phyloP scores from a whole-genome alignment of 306 rosid species.

The Rosa multiflora region DNA sequence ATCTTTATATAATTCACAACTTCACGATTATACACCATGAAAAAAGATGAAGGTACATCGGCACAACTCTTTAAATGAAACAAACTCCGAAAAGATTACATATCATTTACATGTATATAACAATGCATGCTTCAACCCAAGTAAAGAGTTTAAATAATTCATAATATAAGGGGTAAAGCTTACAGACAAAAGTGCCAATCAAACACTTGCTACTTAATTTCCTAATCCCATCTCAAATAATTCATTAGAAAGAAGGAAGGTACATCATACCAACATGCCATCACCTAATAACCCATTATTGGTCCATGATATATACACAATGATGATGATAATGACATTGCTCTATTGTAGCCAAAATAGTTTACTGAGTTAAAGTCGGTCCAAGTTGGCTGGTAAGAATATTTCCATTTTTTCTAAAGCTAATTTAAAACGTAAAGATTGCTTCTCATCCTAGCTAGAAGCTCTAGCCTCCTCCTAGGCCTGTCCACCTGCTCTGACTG shows the following conservation, averaged over 20 bases:
- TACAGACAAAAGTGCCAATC: not conserved
- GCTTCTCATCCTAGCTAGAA: not conserved
- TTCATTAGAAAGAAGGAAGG: not conserved
- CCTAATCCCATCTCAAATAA: not conserved
- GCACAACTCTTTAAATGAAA: too few relatives aligned
- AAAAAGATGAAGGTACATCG: too few relatives aligned
- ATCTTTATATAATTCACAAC: too few relatives aligned
- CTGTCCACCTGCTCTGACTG: not conserved
- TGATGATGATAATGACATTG: constrained; percentile 8
- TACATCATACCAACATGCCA: not conserved
- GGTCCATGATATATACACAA: not conserved
- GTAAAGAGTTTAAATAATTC: too few relatives aligned
- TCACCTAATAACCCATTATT: not conserved
- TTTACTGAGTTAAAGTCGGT: constrained; percentile 5
- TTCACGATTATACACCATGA: not conserved
- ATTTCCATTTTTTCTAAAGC: constrained; percentile 7
- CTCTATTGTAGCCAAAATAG: not conserved
- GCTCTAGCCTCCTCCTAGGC: not conserved
- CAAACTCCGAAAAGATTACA: too few relatives aligned
- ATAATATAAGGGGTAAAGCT: too few relatives aligned
- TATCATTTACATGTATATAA: too few relatives aligned
- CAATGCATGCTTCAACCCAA: too few relatives aligned
- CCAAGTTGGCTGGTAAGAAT: constrained; percentile 24
- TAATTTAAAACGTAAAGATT: not conserved
- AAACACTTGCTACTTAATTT: not conserved